Evolutionary conservation across 2,329 filamentous ascomycete genomes (phyloP).

Genomic region (Calonectria pauciramosa): DNA sequence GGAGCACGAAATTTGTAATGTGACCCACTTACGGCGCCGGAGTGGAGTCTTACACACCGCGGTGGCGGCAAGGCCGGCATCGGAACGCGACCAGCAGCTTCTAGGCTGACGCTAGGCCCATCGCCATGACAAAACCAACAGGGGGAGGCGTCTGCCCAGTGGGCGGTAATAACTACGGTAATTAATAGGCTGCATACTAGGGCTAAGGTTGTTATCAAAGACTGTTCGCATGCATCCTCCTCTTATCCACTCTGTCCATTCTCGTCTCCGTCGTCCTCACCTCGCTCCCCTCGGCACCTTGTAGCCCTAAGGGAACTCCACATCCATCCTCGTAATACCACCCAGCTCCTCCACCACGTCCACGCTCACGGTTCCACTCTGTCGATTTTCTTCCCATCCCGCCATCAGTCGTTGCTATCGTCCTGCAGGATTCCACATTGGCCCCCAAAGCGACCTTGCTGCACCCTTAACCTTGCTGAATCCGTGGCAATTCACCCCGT

Average conservation of each 20-base stretch:
- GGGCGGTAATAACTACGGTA: slow-evolving; percentile 40
- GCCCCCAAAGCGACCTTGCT: slow-evolving; percentile 15
- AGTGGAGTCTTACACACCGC: slow-evolving; percentile 25
- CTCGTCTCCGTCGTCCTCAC: slow-evolving; percentile 31
- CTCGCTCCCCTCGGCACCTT: slow-evolving; percentile 7
- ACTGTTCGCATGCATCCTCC: slow-evolving; percentile 16
- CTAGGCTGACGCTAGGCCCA: slow-evolving; percentile 32
- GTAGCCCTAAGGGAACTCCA: slow-evolving; percentile 50
- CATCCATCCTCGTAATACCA: slow-evolving; percentile 54
- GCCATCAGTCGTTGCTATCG: slow-evolving; percentile 31
- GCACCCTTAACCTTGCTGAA: slow-evolving; percentile 29
- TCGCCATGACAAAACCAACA: background rate
- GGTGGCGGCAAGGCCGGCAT: slow-evolving; percentile 35
- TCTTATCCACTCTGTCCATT: slow-evolving; percentile 33
- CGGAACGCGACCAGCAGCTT: slow-evolving; percentile 28
- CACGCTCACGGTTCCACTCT: slow-evolving; percentile 42
- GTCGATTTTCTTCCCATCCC: slow-evolving; percentile 32
- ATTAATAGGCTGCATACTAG: slow-evolving; percentile 31
- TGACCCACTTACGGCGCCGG: slow-evolving; percentile 37
- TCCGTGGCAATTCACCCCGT: slow-evolving; percentile 20
- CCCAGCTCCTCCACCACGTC: slow-evolving; percentile 53
- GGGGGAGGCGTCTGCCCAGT: slow-evolving; percentile 29
- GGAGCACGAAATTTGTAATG: slow-evolving; percentile 14
- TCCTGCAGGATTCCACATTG: slow-evolving; percentile 24
- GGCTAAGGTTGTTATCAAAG: slow-evolving; percentile 30